Evolutionary conservation across 345 rosid species (phyloP).

Genomic region (Citrus hindsii): DNA sequence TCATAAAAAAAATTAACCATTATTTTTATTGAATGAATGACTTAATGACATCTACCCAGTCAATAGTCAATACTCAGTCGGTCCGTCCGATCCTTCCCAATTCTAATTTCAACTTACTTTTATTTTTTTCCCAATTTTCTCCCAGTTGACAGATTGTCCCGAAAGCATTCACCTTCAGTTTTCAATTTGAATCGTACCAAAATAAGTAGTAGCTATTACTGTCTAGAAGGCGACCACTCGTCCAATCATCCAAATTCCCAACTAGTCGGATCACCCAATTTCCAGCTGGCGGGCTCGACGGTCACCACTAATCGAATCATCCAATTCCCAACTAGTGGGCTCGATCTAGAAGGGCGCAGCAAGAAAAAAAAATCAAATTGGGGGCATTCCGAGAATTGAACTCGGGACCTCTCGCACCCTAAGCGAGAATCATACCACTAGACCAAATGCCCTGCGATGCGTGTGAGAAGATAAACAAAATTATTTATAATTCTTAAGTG

Average conservation of each 20-base stretch:
- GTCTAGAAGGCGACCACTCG: too few species aligned
- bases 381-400: slow-evolving; percentile 89
- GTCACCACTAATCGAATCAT: too few species aligned
- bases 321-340: too few species aligned
- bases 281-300: too few species aligned
- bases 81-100: background rate
- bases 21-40: too few species aligned
- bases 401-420: slow-evolving; percentile 96
- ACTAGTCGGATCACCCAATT: too few species aligned
- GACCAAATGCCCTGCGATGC: slow-evolving; percentile 63
- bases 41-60: background rate
- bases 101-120: slow-evolving; percentile 40
- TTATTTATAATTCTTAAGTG: rapidly evolving
- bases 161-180: too few species aligned
- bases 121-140: slow-evolving; percentile 83
- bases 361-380: background rate
- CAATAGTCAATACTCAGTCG: background rate
- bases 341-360: too few species aligned
- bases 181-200: too few species aligned
- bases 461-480: rapidly evolving
- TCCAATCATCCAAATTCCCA: too few species aligned
- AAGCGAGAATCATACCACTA: slow-evolving; percentile 94
- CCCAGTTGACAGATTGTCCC: slow-evolving; percentile 36
- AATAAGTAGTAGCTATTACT: too few species aligned
- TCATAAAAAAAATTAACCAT: background rate